Conservation (phyloP, 768 basidiomycete genomes). For the Kwoniella bestiolae region DNA sequence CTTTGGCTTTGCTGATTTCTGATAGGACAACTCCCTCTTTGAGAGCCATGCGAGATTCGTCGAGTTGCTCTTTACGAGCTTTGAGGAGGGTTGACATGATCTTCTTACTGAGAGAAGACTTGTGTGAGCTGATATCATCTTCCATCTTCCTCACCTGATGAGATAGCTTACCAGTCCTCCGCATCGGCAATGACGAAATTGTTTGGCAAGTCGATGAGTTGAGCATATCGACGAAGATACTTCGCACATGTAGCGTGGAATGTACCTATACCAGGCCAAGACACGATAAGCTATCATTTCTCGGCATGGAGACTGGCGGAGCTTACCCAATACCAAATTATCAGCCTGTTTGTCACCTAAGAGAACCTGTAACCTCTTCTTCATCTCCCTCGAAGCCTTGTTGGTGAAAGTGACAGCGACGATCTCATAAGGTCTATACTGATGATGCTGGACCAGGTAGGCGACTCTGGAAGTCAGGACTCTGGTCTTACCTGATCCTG, state of each 20-base stretch:
- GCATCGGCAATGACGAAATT: slow-evolving; percentile 85
- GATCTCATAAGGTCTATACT: slow-evolving; percentile 51
- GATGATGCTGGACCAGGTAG: slow-evolving; percentile 52
- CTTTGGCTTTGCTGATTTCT: slow-evolving; percentile 72
- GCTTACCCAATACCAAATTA: slow-evolving; percentile 62
- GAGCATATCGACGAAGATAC: slow-evolving; percentile 71
- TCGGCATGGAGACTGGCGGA: not conserved
- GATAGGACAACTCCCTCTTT: slow-evolving; percentile 66
- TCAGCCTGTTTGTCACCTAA: slow-evolving; percentile 67
- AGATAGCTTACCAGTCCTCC: slow-evolving; percentile 68
- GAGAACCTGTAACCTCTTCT: slow-evolving; percentile 67
- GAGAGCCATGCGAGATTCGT: slow-evolving; percentile 60
- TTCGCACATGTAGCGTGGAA: slow-evolving; percentile 77
- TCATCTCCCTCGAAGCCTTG: slow-evolving; percentile 88
- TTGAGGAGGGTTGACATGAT: slow-evolving; percentile 68
- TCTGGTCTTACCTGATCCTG: slow-evolving; percentile 67
- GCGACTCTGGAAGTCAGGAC: slow-evolving; percentile 59
- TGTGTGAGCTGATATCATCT: not conserved
- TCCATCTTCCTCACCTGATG: not conserved
- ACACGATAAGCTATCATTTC: slow-evolving; percentile 29
- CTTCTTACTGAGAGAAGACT: slow-evolving; percentile 64
- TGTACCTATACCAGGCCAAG: slow-evolving; percentile 67
- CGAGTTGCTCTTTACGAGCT: slow-evolving; percentile 62
- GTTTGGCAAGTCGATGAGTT: slow-evolving; percentile 64
- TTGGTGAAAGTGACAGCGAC: slow-evolving; percentile 76